Base-by-base conservation (phyloP, 106 monocot species). In the Acorus calamus region DNA sequence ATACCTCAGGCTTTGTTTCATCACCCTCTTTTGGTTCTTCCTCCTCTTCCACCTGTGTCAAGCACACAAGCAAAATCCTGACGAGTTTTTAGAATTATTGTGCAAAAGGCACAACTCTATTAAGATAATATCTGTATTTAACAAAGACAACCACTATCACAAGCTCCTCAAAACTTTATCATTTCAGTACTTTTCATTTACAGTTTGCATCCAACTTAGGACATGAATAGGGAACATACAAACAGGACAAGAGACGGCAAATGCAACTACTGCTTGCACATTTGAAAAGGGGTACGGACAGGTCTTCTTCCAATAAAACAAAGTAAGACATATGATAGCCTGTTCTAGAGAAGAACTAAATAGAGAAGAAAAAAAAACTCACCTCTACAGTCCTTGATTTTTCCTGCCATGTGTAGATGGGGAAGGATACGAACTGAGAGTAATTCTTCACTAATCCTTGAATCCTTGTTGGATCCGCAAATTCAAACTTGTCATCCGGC, bases 401-500 rank as follows among this genome's bases (percentile, higher is more conserved):
- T 67, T 96, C 96, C 66, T 91, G 84, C 84, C 90, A 91, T 8
- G 96, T 91, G 72, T 80, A 88, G 49, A 96, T 96, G 53, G 96
- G 96, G 68, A 96, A 96, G 49, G 96, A 79, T 2, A 96, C 91
- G 80, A 96, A 96, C 67, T 96, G 96, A 46, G 96, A 96, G 74
- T 96, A 96, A 65, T 96, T 96, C 82, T 96, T 96, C 6, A 96
- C 96, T 50, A 96, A 56, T 49, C 65, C 77, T 65, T 91, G 90
- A 50, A 91, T 83, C 70, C 76, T 91, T 44, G 79, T 66, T 14
- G 96, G 91, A 4, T 96, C 91, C 0, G 87, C 73, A 79, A 85
- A 96, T 70, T 96, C 96, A 61, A 77, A 91, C 66, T 96, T 96
- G 57, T 96, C 96, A 73, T 96, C 96, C 6, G 79, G 66, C 96